Base-by-base conservation (phyloP, 257 asterid genomes). In the Capsicum pubescens region DNA sequence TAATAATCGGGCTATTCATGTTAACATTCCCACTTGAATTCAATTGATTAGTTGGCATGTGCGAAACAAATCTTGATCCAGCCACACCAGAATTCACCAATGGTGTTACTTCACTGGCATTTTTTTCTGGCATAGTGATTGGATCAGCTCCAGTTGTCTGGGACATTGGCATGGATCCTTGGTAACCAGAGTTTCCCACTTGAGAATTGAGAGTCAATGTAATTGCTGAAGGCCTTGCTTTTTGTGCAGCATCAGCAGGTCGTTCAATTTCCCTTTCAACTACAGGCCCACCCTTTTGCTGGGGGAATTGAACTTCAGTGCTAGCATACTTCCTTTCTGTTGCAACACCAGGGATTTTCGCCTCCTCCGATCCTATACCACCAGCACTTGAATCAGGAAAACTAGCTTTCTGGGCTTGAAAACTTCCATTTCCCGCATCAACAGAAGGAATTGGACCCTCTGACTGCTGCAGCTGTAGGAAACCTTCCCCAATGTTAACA, bases 401-500 rank as follows among this genome's bases (percentile, higher is more conserved):
- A 88, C 82, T 87, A 32, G 85, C 57, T 84, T 89, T 91, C 19
- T 92, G 88, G 85, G 84, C 87, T 84, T 88, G 93, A 86, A 88
- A 89, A 36, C 89, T 92, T 68, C 86, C 90, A 85, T 88, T 92
- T 66, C 84, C 93, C 42, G 84, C 89, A 54, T 68, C 90, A 84
- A 86, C 83, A 82, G 88, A 32, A 52, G 95, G 92, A 83, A 77
- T 21, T 55, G 88, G 92, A 59, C 90, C 86, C 84, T 92, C 93
- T 26, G 92, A 64, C 46, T 74, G 92, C 86, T 89, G 91, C 89
- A 89, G 71, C 87, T 85, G 91, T 69, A 86, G 72, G 80, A 89
- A 90, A 79, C 92, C 92, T 60, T 90, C 89, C 79, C 92, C 92
- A 83, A 91, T 91, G 82, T 89, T 91, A 79, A 89, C 93, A 87